Evolutionary conservation across 306 rosid genomes (phyloP).

Genomic region (Vicia sativa): DNA sequence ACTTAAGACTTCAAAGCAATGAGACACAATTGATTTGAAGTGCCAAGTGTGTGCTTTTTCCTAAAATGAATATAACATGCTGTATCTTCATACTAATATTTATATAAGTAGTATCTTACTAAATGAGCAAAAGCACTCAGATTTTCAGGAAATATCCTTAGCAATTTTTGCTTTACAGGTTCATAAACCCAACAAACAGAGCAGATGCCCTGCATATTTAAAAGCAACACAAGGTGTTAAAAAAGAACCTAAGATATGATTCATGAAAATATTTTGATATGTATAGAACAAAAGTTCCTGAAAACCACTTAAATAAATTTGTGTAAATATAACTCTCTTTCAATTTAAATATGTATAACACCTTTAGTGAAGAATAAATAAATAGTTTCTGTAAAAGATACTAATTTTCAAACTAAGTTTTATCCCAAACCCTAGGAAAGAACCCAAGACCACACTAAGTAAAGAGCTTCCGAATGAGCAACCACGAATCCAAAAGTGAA

Average conservation of each 20-base stretch:
- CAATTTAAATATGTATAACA: conserved; percentile 11
- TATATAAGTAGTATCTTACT: conserved; percentile 61
- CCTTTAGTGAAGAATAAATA: neutral
- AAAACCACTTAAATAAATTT: conserved; percentile 11
- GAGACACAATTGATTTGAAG: conserved; percentile 13
- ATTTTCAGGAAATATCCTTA: conserved; percentile 78
- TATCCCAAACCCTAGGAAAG: conserved; percentile 15
- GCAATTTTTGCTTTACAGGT: conserved; percentile 85
- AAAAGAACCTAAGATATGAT: conserved; percentile 26
- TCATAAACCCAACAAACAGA: conserved; percentile 93
- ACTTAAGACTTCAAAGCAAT: conserved; percentile 29
- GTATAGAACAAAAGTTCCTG: conserved; percentile 23
- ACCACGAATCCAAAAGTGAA: neutral
- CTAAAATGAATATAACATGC: conserved; percentile 23
- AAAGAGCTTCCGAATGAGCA: conserved; percentile 5
- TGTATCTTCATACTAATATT: conserved; percentile 18
- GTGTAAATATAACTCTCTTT: conserved; percentile 16
- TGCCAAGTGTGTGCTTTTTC: neutral
- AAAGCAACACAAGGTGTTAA: conserved; percentile 31
- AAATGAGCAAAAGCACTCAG: conserved; percentile 86
- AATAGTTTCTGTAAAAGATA: conserved; percentile 8
- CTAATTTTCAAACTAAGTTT: conserved; percentile 9
- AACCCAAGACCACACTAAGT: neutral
- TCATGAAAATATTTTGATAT: conserved; percentile 33
- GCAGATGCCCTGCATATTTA: conserved; percentile 86